Evolutionary conservation across 2,329 filamentous ascomycete species (phyloP).

Genomic region (Coniella lustricola): DNA sequence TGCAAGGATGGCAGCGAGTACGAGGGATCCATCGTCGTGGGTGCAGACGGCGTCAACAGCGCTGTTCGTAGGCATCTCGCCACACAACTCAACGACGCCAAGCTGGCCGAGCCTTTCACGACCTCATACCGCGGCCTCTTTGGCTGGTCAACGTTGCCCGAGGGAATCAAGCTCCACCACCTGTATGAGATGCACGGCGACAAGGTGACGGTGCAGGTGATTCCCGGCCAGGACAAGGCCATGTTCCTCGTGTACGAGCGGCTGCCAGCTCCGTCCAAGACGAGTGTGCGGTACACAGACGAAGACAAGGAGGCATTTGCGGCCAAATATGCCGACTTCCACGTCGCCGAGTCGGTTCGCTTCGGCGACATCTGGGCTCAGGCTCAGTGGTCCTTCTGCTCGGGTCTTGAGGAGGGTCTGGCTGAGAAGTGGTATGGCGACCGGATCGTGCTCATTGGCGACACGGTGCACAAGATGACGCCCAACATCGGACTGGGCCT

Average conservation of each 20-base stretch:
- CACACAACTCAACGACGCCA: slow-evolving; percentile 4
- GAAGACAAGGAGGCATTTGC: slow-evolving; percentile 16
- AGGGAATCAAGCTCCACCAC: slow-evolving; percentile 4
- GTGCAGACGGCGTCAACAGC: slow-evolving; percentile 23
- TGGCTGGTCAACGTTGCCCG: slow-evolving; percentile 13
- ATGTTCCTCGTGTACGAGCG: slow-evolving; percentile 17
- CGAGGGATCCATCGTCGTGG: slow-evolving; percentile 21
- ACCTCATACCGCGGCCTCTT: slow-evolving; percentile 16
- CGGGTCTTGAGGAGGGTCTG: slow-evolving; percentile 18
- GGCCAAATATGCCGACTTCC: slow-evolving; percentile 8
- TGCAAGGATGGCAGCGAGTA: slow-evolving; percentile 19
- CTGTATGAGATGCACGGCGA: slow-evolving; percentile 16
- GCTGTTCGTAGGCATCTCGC: slow-evolving; percentile 19
- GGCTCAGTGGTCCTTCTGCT: slow-evolving; percentile 9
- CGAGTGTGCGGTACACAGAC: slow-evolving; percentile 12
- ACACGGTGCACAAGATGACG: slow-evolving; percentile 21
- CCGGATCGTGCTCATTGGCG: slow-evolving; percentile 19
- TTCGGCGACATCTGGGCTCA: slow-evolving; percentile 16
- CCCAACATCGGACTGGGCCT: slow-evolving; percentile 19
- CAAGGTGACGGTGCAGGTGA: slow-evolving; percentile 9
- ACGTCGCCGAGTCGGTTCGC: slow-evolving; percentile 11
- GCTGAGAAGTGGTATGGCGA: slow-evolving; percentile 16
- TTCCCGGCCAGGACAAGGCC: slow-evolving; percentile 7
- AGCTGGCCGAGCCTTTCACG: slow-evolving; percentile 14
- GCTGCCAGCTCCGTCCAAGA: slow-evolving; percentile 10